Evolutionary conservation across 2,329 filamentous ascomycete species (phyloP).

Genomic region (Claviceps pazoutovae): DNA sequence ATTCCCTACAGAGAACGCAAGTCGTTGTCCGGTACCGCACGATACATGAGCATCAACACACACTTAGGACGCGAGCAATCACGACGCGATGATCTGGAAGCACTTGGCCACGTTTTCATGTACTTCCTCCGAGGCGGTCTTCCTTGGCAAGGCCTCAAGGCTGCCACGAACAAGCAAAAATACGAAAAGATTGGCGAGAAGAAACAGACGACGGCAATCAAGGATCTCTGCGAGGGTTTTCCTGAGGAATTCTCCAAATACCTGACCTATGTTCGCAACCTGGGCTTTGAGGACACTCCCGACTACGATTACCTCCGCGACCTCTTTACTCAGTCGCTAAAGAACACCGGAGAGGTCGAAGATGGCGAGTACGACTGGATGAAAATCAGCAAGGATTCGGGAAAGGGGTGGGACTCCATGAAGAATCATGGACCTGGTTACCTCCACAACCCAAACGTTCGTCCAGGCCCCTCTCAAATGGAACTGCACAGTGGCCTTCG

Average conservation of each 20-base stretch:
- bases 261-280: conserved; percentile 89
- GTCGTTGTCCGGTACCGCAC: conserved; percentile 86
- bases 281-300: conserved; percentile 95
- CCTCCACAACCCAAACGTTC: conserved; percentile 62
- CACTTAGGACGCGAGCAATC: conserved; percentile 94
- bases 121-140: conserved; percentile 60
- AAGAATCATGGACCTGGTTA: conserved; percentile 50
- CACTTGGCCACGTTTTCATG: conserved; percentile 62
- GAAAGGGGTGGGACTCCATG: conserved; percentile 71
- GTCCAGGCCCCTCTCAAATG: conserved; percentile 70
- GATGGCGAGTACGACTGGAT: conserved; percentile 99
- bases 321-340: conserved; percentile 88
- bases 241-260: conserved; percentile 98
- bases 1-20: conserved; percentile 96
- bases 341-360: conserved; percentile 86
- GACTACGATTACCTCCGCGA: conserved; percentile 97
- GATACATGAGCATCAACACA: conserved; percentile 99
- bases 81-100: conserved; percentile 87
- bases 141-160: conserved; percentile 61
- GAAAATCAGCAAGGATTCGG: conserved; percentile 73
- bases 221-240: conserved; percentile 92
- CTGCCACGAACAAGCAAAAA: conserved; percentile 81
- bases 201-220: conserved; percentile 95
- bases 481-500: conserved; percentile 66
- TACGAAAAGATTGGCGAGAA: conserved; percentile 99